Evolutionary conservation across 164 flowering plant genomes (phyloP).

Genomic region (Buxus sempervirens): DNA sequence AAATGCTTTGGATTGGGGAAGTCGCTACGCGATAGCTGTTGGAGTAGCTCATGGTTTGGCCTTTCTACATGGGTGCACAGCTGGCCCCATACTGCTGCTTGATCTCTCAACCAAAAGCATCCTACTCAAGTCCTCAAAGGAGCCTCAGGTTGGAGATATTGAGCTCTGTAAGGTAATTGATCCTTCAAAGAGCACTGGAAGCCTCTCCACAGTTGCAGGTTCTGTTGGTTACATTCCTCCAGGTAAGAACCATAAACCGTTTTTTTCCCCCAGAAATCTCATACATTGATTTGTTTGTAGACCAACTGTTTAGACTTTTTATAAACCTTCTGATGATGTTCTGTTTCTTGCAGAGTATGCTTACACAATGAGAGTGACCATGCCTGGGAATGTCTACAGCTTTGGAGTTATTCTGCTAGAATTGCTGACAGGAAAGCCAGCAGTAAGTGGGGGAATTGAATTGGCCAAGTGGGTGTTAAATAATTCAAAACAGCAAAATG

Average conservation of each 20-base stretch:
- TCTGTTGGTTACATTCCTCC: constrained; percentile 82
- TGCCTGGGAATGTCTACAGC: constrained; percentile 75
- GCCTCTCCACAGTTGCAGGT: constrained; percentile 69
- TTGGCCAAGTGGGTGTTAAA: constrained; percentile 56
- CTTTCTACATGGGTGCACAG: constrained; percentile 57
- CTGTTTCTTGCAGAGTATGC: constrained; percentile 60
- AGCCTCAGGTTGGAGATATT: constrained; percentile 68
- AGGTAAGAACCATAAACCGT: too few relatives aligned
- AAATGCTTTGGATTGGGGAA: constrained; percentile 54
- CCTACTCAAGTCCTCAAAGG: constrained; percentile 55
- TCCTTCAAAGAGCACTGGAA: constrained; percentile 68
- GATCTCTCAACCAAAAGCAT: constrained; percentile 64
- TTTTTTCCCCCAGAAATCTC: neutral
- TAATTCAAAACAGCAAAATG: constrained; percentile 34
- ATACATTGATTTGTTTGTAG: neutral
- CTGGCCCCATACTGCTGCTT: constrained; percentile 56
- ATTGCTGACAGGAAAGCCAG: constrained; percentile 60
- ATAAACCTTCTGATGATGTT: neutral
- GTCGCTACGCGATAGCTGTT: constrained; percentile 64
- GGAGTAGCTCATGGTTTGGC: constrained; percentile 78
- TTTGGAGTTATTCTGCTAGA: constrained; percentile 74
- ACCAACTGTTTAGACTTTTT: neutral
- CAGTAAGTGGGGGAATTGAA: constrained; percentile 61
- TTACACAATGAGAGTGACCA: constrained; percentile 80
- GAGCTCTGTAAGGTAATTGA: constrained; percentile 75